Percentiles rank a stretch among this genome's conserved stretches.
Conservation (phyloP, 2,329 filamentous ascomycete species). For the Fusarium scirpi region DNA sequence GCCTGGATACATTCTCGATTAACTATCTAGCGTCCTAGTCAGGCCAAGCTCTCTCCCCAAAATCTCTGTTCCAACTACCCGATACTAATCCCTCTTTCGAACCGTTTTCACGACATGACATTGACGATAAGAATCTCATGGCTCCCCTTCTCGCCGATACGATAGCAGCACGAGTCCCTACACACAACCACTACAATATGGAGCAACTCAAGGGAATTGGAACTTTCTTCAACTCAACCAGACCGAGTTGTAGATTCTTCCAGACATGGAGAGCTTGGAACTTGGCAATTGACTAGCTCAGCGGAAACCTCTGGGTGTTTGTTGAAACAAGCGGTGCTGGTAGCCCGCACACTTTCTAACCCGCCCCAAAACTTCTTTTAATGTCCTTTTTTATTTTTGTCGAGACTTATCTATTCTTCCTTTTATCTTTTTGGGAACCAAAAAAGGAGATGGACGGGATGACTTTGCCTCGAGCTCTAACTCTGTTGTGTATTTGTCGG, state of each 20-base stretch:
- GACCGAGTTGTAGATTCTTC: slow-evolving; percentile 16
- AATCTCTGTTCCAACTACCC: slow-evolving; percentile 30
- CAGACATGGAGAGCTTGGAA: slow-evolving; percentile 13
- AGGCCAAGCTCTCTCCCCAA: slow-evolving; percentile 33
- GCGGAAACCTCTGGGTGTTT: slow-evolving; percentile 26
- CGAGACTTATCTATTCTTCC: slow-evolving; percentile 45
- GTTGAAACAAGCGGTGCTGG: slow-evolving; percentile 32
- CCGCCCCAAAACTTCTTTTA: slow-evolving; percentile 35
- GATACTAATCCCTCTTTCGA: slow-evolving; percentile 25
- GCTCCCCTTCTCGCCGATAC: slow-evolving; percentile 13
- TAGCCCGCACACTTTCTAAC: slow-evolving; percentile 19
- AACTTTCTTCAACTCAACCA: slow-evolving; percentile 23
- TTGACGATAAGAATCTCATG: slow-evolving; percentile 33
- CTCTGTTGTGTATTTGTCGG: slow-evolving; percentile 36
- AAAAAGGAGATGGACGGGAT: slow-evolving; percentile 41
- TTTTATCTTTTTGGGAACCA: slow-evolving; percentile 42
- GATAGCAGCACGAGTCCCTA: slow-evolving; percentile 15
- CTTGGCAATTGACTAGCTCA: slow-evolving; percentile 25
- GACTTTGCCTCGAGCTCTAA: slow-evolving; percentile 13
- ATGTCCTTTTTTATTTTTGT: slow-evolving; percentile 46
- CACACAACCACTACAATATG: slow-evolving; percentile 25
- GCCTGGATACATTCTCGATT: slow-evolving; percentile 30
- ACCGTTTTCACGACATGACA: slow-evolving; percentile 30
- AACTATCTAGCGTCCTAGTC: slow-evolving; percentile 36
- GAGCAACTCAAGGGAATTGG: slow-evolving; percentile 37